Base-by-base conservation (phyloP, 331 rosid genomes). In the Spiraea crenata region DNA sequence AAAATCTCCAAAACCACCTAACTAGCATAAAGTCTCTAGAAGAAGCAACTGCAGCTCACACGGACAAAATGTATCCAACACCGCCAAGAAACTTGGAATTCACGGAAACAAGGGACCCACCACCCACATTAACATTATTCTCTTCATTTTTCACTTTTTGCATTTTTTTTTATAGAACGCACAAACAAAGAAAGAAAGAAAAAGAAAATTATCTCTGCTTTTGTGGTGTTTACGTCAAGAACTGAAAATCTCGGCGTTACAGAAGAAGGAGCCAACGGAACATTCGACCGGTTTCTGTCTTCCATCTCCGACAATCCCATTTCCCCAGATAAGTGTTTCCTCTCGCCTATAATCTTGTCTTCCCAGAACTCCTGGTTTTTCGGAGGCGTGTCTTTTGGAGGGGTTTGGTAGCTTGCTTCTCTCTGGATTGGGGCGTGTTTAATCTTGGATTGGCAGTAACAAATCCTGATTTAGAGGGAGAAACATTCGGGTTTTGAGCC, bases 211-310 rank as follows among this genome's bases (percentile, higher is more conserved):
- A 48, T 35, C 68, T 46, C 5, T 62, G 79, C 69, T 74, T 82
- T 74, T 86, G 85, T 88, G 87, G 87, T 91, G 87, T 90, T 63
- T 44, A 83, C 90, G 96, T 86, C 59, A 85, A 90, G 98, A 78
- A 45, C 63, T 81, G 77, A 72, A 73, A 70, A 64, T 75, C 77
- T 64, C 2, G 67, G 56, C 81, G 6, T 74, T 64, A 76, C 77
- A 42, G 31, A 25, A 25, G 31, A 49, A 74, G 65, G 52, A 14
- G 58, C 67, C 71, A 61, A 66, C 60, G 39, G 63, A 25, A 69
- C 65, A 65, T 66, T 49, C 31, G 70, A 59, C 16, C 9, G 46
- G 8, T 75, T 77, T 74, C 75, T 78, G 64, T 76, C 58, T 62
- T 81, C 68, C 67, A 68, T 70, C 75, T 54, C 79, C 55, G 67